Conservation (phyloP, 2,329 filamentous ascomycete species). For the Hypoxylon sp. region DNA sequence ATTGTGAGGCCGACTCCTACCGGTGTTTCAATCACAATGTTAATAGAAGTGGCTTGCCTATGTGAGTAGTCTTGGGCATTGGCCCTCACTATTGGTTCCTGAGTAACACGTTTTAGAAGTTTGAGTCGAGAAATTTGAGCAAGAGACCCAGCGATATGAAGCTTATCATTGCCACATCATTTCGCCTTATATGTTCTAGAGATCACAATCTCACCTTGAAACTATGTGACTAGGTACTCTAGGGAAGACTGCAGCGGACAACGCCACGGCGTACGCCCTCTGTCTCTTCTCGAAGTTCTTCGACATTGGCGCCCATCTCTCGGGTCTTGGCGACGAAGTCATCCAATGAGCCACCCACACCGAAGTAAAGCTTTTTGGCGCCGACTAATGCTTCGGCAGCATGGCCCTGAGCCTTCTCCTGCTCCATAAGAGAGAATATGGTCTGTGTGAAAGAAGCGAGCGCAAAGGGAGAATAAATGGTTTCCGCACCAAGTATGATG, state of each 20-base stretch:
- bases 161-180: not conserved
- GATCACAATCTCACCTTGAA: constrained; percentile 2
- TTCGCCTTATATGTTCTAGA: constrained; percentile 4
- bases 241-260: constrained; percentile 64
- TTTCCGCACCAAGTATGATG: constrained; percentile 81
- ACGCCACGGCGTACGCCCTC: constrained; percentile 74
- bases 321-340: constrained; percentile 74
- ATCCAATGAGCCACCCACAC: constrained; percentile 85
- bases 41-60: not conserved
- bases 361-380: constrained; percentile 87
- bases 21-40: not conserved
- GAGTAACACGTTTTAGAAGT: not conserved
- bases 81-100: not conserved
- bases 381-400: constrained; percentile 75
- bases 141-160: not conserved
- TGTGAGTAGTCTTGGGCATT: not conserved
- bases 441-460: constrained; percentile 78
- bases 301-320: constrained; percentile 64
- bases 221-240: not conserved
- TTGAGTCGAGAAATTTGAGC: not conserved
- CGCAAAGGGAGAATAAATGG: constrained; percentile 84
- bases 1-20: not conserved
- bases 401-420: constrained; percentile 55
- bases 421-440: constrained; percentile 67
- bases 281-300: constrained; percentile 69